These are phyloP conservation scores for Isabelozyma pseudorhagii DNA, from an alignment of 805 yeast genomes.

Conservation along the genomic window DNA sequence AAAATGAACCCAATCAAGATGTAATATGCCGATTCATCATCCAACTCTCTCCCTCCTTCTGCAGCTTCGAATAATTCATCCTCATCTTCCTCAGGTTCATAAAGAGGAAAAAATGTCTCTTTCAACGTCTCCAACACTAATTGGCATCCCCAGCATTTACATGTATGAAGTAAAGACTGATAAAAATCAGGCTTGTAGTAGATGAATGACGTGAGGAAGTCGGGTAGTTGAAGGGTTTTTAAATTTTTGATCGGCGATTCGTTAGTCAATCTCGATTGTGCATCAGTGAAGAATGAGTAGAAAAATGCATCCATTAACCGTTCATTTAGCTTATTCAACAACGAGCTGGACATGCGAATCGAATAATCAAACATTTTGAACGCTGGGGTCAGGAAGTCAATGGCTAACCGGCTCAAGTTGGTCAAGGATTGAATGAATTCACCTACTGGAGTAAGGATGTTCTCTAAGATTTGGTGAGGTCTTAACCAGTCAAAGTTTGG, in stretches of 20 bases:
- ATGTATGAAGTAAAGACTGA: conserved; percentile 32
- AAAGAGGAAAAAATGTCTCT: conserved; percentile 17
- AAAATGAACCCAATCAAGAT: conserved; percentile 29
- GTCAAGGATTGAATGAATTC: conserved; percentile 21
- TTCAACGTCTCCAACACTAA: conserved; percentile 19
- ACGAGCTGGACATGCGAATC: conserved; percentile 24
- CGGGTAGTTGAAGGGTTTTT: conserved; percentile 26
- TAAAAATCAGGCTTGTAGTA: conserved; percentile 35
- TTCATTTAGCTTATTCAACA: conserved; percentile 31
- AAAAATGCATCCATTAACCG: conserved; percentile 35
- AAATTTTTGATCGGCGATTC: conserved; percentile 11
- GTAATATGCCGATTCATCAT: conserved; percentile 24
- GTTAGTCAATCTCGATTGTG: conserved; percentile 1
- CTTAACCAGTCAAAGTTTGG: conserved; percentile 34
- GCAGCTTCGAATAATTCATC: neutral
- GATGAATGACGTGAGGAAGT: conserved; percentile 33
- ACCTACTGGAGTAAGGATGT: conserved; percentile 29
- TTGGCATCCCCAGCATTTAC: conserved; percentile 35
- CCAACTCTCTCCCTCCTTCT: neutral
- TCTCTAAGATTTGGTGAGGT: conserved; percentile 30
- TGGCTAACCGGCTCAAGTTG: conserved; percentile 18
- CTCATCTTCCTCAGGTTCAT: conserved; percentile 8
- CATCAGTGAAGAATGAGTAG: conserved; percentile 16
- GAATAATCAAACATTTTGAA: conserved; percentile 34
- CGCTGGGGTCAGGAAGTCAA: conserved; percentile 33